These are phyloP conservation scores for Rhodotorula paludigena DNA, from an alignment of 768 basidiomycete genomes.

Conservation along the genomic window DNA sequence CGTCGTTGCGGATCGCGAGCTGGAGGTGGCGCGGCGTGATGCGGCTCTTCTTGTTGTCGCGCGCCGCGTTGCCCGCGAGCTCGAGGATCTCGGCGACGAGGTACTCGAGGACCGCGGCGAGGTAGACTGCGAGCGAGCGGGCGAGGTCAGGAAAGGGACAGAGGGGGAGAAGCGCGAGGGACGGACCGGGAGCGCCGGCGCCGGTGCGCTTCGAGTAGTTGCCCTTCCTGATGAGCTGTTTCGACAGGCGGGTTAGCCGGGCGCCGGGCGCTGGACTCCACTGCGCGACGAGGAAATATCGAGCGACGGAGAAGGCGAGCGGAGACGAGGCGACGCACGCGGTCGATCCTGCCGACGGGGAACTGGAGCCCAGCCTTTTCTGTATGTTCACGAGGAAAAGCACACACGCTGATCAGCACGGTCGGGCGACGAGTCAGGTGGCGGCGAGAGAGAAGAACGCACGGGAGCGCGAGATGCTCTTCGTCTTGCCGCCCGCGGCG, in stretches of 20 bases:
- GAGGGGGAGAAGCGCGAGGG: background rate
- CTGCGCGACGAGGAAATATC: no score
- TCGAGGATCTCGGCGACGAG: slow-evolving; percentile 79
- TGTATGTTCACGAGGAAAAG: background rate
- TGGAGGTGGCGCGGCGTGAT: slow-evolving; percentile 74
- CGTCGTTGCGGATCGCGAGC: slow-evolving; percentile 80
- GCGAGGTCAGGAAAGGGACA: slow-evolving; percentile 24
- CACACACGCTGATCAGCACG: no score
- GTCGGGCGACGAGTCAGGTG: no score
- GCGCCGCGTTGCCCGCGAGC: slow-evolving; percentile 66
- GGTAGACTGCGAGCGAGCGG: background rate
- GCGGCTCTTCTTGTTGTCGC: slow-evolving; percentile 70
- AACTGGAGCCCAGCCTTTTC: slow-evolving; percentile 60
- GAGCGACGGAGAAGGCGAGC: no score
- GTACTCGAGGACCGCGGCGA: slow-evolving; percentile 53
- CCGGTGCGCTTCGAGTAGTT: slow-evolving; percentile 85
- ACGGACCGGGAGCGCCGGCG: slow-evolving; percentile 66
- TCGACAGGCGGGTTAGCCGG: no score
- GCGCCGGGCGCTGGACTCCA: no score
- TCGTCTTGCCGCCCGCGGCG: background rate
- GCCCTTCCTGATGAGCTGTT: slow-evolving; percentile 75
- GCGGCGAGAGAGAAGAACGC: background rate
- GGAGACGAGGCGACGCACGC: no score
- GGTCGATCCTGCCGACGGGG: slow-evolving; percentile 92
- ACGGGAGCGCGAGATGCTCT: background rate